phyloP scores from a whole-genome alignment of 352 stramenopile genomes.

The Pythium utonaiense region DNA sequence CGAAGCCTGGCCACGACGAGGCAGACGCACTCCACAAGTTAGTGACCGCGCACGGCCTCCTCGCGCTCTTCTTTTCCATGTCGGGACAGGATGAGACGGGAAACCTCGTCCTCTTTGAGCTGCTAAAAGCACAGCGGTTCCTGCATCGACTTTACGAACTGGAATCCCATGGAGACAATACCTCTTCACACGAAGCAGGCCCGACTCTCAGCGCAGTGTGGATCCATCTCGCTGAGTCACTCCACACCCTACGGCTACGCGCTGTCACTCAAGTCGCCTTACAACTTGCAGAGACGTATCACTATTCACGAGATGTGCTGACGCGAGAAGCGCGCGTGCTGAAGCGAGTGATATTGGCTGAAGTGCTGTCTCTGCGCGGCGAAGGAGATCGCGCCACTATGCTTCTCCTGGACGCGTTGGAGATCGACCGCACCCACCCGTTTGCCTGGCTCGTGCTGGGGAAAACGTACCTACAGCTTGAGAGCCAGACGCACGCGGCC shows the following conservation, averaged over 20 bases:
- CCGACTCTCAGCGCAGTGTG: conserved; percentile 46
- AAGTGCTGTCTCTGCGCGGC: conserved; percentile 29
- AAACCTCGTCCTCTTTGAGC: conserved; percentile 63
- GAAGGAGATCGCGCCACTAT: conserved; percentile 27
- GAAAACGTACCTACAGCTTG: conserved; percentile 37
- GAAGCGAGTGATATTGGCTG: conserved; percentile 44
- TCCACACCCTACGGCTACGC: conserved; percentile 43
- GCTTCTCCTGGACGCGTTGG: conserved; percentile 51
- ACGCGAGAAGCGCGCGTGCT: conserved; percentile 43
- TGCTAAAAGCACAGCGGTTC: conserved; percentile 48
- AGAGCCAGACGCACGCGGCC: conserved; percentile 35
- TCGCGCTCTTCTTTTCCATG: conserved; percentile 56
- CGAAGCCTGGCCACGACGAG: not conserved
- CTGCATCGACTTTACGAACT: conserved; percentile 11
- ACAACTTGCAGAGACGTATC: conserved; percentile 32
- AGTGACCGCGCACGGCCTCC: conserved; percentile 50
- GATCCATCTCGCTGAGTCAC: conserved; percentile 48
- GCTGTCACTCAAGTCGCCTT: conserved; percentile 32
- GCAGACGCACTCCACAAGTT: conserved; percentile 2
- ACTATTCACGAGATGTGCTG: conserved; percentile 36
- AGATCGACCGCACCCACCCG: conserved; percentile 51
- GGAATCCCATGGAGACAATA: not conserved
- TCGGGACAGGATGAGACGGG: conserved; percentile 43
- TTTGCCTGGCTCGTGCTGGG: conserved; percentile 57
- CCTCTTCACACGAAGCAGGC: not conserved